Evolutionary conservation across 495 filamentous ascomycete genomes (phyloP).

Genomic region (Tuber calosporum): DNA sequence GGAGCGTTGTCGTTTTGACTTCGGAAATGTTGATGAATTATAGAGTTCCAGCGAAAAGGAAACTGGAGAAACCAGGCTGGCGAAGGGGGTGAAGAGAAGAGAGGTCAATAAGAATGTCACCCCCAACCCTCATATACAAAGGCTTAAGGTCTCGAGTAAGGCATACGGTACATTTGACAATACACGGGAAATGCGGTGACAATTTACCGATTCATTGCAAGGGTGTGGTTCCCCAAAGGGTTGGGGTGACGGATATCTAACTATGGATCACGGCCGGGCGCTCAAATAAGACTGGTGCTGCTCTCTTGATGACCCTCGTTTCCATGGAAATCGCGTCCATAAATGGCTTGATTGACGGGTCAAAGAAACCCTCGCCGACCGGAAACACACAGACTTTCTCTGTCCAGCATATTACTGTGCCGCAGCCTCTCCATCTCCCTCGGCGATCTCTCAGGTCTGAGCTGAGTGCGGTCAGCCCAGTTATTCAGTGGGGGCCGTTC

Average conservation of each 20-base stretch:
- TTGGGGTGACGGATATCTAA: constrained; percentile 15
- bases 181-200: constrained; percentile 5
- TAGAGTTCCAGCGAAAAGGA: constrained; percentile 8
- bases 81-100: constrained; percentile 20
- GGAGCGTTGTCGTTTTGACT: constrained; percentile 17
- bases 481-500: not conserved
- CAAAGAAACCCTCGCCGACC: not conserved
- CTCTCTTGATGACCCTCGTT: constrained; percentile 25
- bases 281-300: constrained; percentile 33
- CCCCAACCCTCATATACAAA: constrained; percentile 32
- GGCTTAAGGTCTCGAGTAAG: constrained; percentile 20
- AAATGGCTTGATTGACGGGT: constrained; percentile 17
- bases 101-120: constrained; percentile 23
- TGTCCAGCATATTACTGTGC: not conserved
- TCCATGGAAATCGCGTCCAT: constrained; percentile 25
- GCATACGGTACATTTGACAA: constrained; percentile 27
- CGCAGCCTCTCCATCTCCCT: not conserved
- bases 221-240: constrained; percentile 25
- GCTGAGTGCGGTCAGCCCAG: constrained; percentile 1
- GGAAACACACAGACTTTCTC: constrained; percentile 2
- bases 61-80: constrained; percentile 4
- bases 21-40: constrained; percentile 6
- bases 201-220: constrained; percentile 28
- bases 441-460: not conserved
- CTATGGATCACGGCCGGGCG: constrained; percentile 24